Base-by-base conservation (phyloP, 179 eudicot species). In the Silene noctiflora region DNA sequence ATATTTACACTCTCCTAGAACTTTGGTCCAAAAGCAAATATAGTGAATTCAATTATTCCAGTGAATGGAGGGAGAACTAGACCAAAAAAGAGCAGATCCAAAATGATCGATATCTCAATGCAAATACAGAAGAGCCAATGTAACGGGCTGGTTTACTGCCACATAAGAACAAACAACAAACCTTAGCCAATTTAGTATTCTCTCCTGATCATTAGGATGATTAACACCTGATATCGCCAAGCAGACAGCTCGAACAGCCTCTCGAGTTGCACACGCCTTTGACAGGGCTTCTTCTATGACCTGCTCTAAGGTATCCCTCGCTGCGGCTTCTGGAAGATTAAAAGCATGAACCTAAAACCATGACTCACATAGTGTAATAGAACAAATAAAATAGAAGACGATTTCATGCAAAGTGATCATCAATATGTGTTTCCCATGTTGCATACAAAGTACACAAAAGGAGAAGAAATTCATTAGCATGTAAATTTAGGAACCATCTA, bases 191-290 rank as follows among this genome's bases (percentile, higher is more conserved):
- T 74, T 83, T 71, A 84, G 77, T 64, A 91, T 73, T 70, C 87
- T 85, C 60, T 89, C 88, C 83, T 89, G 96, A 82, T 92, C 97
- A 3, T 77, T 85, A 51, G 87, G 89, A 79, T 91, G 92, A 79
- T 91, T 91, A 73, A 92, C 97, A 73, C 94, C 97, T 46, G 96
- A 92, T 31, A 92, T 83, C 4, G 90, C 96, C 77, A 91, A 85
- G 78, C 91, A 89, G 76, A 91, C 81, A 86, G 96, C 96, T 75
- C 77, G 84, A 83, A 92, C 97, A 79, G 81, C 85, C 16, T 87
- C 88, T 65, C 77, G 81, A 69, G 76, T 87, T 73, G 84, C 77
- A 62, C 88, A 85, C 2, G 97, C 83, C 61, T 77, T 83, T 65
- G 80, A 78, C 64, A 92, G 87, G 63, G 96, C 87, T 80, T 92